These are phyloP conservation scores for Achaetomium macrosporum DNA, from an alignment of 2,329 filamentous ascomycete species.

Conservation along the genomic window DNA sequence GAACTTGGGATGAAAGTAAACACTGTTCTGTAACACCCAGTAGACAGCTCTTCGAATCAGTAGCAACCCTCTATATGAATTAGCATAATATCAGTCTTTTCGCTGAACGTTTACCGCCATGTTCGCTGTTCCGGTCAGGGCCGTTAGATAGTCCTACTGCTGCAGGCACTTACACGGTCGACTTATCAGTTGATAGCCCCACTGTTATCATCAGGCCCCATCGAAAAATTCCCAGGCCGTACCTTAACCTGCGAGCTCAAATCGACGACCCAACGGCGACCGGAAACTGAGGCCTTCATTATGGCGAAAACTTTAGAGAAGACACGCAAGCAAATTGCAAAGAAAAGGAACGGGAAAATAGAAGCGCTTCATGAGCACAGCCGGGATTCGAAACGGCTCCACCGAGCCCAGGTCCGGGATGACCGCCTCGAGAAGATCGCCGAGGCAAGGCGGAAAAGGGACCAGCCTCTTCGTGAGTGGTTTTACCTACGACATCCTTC, in stretches of 20 bases:
- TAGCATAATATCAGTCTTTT: too few relatives aligned
- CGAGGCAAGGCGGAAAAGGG: slow-evolving; percentile 63
- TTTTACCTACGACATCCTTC: not conserved
- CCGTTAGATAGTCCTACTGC: too few relatives aligned
- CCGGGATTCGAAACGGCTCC: slow-evolving; percentile 74
- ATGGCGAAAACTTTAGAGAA: slow-evolving; percentile 80
- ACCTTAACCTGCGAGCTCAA: not conserved
- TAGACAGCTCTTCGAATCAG: too few relatives aligned
- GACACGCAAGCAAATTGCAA: slow-evolving; percentile 80
- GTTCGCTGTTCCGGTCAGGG: too few relatives aligned
- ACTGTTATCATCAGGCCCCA: slow-evolving; percentile 14
- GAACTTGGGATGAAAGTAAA: too few relatives aligned
- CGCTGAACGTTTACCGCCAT: too few relatives aligned
- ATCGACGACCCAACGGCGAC: too few relatives aligned
- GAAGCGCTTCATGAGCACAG: slow-evolving; percentile 81
- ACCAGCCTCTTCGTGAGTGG: slow-evolving; percentile 63
- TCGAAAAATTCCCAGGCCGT: slow-evolving; percentile 7
- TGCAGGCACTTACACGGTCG: too few relatives aligned
- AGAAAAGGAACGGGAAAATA: slow-evolving; percentile 72
- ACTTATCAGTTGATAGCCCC: slow-evolving; percentile 18
- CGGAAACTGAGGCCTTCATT: slow-evolving; percentile 23
- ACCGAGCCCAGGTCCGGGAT: slow-evolving; percentile 73
- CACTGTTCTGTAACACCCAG: too few relatives aligned
- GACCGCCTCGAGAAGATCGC: slow-evolving; percentile 72
- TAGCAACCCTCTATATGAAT: too few relatives aligned